These are phyloP conservation scores for Phytophthora litchii DNA, from an alignment of 352 stramenopile species.

Conservation along the genomic window DNA sequence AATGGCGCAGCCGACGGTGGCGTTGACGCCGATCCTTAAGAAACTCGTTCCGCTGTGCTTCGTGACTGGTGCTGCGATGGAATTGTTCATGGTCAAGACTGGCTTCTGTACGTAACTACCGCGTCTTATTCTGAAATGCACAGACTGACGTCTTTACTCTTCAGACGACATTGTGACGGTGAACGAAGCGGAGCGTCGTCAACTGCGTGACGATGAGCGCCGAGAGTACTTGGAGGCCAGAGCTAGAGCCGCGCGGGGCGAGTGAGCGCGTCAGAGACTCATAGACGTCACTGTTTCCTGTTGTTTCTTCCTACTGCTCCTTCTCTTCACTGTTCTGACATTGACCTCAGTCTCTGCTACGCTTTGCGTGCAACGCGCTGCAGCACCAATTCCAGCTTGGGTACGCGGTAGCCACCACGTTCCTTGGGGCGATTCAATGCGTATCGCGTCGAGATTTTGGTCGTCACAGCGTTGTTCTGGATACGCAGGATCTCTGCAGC, in stretches of 20 bases:
- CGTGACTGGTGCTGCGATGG: slow-evolving; percentile 80
- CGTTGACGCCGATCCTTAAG: slow-evolving; percentile 74
- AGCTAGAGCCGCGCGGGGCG: slow-evolving; percentile 22
- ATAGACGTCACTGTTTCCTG: slow-evolving; percentile 31
- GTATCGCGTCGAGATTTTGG: slow-evolving; percentile 79
- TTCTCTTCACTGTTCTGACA: slow-evolving; percentile 16
- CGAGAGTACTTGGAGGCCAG: slow-evolving; percentile 46
- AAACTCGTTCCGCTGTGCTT: slow-evolving; percentile 89
- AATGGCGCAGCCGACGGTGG: slow-evolving; percentile 49
- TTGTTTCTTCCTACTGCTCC: slow-evolving; percentile 23
- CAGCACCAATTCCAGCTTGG: slow-evolving; percentile 74
- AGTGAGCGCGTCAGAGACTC: slow-evolving; percentile 26
- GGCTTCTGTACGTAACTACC: slow-evolving; percentile 71
- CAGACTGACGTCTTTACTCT: slow-evolving; percentile 12
- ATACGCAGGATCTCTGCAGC: slow-evolving; percentile 67
- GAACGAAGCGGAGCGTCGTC: slow-evolving; percentile 76
- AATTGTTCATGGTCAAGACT: slow-evolving; percentile 91
- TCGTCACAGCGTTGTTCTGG: slow-evolving; percentile 60
- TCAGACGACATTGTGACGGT: slow-evolving; percentile 85
- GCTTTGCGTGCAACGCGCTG: slow-evolving; percentile 43
- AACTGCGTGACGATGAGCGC: slow-evolving; percentile 62
- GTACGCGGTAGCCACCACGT: slow-evolving; percentile 60
- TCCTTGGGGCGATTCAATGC: slow-evolving; percentile 59
- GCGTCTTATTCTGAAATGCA: too few relatives aligned
- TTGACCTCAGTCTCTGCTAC: slow-evolving; percentile 22